Evolutionary conservation across 2,329 filamentous ascomycete genomes (phyloP).

Genomic region (Ceratocystis variospora): DNA sequence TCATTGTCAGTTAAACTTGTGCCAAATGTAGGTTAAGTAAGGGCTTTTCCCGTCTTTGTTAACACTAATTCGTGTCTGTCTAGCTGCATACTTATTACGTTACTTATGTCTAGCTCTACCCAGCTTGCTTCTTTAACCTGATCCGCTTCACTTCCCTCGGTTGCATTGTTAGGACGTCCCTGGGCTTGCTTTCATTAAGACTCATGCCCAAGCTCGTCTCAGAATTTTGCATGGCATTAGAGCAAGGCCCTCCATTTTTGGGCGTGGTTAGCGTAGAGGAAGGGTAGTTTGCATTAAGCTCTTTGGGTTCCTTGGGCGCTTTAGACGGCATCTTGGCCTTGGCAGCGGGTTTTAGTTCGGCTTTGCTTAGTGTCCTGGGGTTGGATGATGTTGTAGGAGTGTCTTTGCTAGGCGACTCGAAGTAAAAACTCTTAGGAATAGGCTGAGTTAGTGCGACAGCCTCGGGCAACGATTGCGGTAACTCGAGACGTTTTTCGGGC

Average conservation of each 20-base stretch:
- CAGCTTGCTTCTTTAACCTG: not conserved
- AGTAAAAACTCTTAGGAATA: not conserved
- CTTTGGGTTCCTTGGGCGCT: not conserved
- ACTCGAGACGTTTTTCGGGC: not conserved
- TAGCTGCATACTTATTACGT: not conserved
- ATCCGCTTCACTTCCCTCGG: not conserved
- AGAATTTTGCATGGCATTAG: not conserved
- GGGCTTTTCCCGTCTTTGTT: not conserved
- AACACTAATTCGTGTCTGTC: not conserved
- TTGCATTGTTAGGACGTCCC: not conserved
- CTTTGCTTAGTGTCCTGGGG: not conserved
- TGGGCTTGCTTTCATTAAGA: not conserved
- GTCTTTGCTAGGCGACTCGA: not conserved
- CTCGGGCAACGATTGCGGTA: not conserved
- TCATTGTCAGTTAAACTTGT: not conserved
- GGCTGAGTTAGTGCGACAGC: not conserved
- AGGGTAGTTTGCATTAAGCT: not conserved
- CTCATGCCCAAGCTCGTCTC: not conserved
- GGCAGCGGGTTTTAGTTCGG: not conserved
- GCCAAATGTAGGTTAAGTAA: not conserved
- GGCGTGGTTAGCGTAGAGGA: not conserved
- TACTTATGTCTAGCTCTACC: not conserved
- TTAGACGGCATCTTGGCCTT: not conserved
- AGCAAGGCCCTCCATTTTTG: not conserved
- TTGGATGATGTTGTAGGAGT: not conserved